phyloP scores from a whole-genome alignment of 2,329 filamentous ascomycete species.

The Graphiopsis chlorocephala region DNA sequence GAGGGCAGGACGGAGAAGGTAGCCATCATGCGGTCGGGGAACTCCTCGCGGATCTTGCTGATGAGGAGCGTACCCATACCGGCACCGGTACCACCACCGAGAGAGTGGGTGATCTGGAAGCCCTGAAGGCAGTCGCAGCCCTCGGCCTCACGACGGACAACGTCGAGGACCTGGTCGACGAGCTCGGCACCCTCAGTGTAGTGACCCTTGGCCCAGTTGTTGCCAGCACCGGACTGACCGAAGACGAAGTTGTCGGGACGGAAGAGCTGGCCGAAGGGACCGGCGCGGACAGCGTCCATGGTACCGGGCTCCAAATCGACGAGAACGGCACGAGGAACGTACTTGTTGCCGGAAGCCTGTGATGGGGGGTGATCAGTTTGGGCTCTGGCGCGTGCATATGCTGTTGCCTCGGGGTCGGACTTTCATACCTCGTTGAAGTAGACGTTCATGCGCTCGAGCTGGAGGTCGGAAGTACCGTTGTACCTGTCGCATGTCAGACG shows the following conservation, averaged over 20 bases:
- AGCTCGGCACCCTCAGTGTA: constrained; percentile 99
- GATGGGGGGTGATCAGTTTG: constrained; percentile 29
- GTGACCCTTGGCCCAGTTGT: constrained; percentile 99
- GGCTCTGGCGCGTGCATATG: constrained; percentile 1
- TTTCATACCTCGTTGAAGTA: constrained; percentile 87
- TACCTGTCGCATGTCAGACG: constrained; percentile 59
- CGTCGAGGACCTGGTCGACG: constrained; percentile 96
- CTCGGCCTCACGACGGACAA: constrained; percentile 97
- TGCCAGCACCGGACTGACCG: constrained; percentile 98
- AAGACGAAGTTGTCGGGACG: constrained; percentile 99
- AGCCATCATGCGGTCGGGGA: constrained; percentile 99
- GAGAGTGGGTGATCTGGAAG: constrained; percentile 99
- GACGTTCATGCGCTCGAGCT: constrained; percentile 99
- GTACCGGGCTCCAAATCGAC: constrained; percentile 99
- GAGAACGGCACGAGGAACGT: constrained; percentile 97
- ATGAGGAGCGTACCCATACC: constrained; percentile 99
- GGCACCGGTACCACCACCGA: constrained; percentile 99
- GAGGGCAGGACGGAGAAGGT: constrained; percentile 99
- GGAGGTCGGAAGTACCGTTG: constrained; percentile 96
- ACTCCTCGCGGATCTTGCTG: constrained; percentile 99
- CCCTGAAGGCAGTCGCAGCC: constrained; percentile 99
- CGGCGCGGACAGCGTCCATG: constrained; percentile 98
- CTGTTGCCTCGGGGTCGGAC: constrained; percentile 4
- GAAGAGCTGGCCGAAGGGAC: constrained; percentile 98
- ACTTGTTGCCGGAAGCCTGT: constrained; percentile 95